phyloP scores from a whole-genome alignment of 495 filamentous ascomycete species.

The Penicillium manginii region DNA sequence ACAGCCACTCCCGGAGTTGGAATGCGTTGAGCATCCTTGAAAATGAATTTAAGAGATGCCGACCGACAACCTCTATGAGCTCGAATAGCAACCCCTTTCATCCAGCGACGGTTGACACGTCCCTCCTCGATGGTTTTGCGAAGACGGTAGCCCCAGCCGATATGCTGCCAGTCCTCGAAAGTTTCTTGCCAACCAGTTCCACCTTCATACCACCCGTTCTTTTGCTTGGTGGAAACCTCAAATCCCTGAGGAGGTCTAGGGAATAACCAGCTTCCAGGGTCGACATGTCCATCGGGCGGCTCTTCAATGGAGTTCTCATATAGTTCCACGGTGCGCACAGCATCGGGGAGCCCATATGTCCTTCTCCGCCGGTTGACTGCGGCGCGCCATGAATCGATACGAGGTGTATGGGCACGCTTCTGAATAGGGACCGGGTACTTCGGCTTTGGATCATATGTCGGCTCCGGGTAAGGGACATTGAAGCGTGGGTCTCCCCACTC shows the following conservation, averaged over 20 bases:
- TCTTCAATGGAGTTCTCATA: slow-evolving; percentile 46
- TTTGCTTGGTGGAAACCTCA: slow-evolving; percentile 39
- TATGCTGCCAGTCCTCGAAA: slow-evolving; percentile 45
- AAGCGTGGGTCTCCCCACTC: slow-evolving; percentile 43
- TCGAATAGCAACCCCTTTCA: slow-evolving; percentile 33
- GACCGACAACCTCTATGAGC: slow-evolving; percentile 27
- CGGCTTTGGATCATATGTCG: slow-evolving; percentile 18
- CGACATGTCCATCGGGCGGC: slow-evolving; percentile 43
- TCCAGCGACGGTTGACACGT: slow-evolving; percentile 37
- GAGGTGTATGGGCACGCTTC: slow-evolving; percentile 29
- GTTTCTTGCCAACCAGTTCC: slow-evolving; percentile 49
- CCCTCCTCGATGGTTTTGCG: slow-evolving; percentile 41
- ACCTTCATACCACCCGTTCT: slow-evolving; percentile 45
- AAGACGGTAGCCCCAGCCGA: slow-evolving; percentile 41
- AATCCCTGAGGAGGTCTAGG: slow-evolving; percentile 49
- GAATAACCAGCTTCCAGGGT: slow-evolving; percentile 47
- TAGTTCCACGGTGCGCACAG: slow-evolving; percentile 32
- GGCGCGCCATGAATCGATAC: slow-evolving; percentile 46
- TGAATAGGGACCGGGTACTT: slow-evolving; percentile 31
- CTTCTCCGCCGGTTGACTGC: slow-evolving; percentile 41
- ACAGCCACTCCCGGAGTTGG: background rate
- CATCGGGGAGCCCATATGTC: slow-evolving; percentile 29
- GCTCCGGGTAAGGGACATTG: slow-evolving; percentile 35
- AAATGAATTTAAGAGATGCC: slow-evolving; percentile 20
- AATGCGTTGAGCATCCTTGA: background rate